These are phyloP conservation scores for Cymbopogon flexuosus DNA, from an alignment of 202 grass and related monocot genomes.

Conservation along the genomic window DNA sequence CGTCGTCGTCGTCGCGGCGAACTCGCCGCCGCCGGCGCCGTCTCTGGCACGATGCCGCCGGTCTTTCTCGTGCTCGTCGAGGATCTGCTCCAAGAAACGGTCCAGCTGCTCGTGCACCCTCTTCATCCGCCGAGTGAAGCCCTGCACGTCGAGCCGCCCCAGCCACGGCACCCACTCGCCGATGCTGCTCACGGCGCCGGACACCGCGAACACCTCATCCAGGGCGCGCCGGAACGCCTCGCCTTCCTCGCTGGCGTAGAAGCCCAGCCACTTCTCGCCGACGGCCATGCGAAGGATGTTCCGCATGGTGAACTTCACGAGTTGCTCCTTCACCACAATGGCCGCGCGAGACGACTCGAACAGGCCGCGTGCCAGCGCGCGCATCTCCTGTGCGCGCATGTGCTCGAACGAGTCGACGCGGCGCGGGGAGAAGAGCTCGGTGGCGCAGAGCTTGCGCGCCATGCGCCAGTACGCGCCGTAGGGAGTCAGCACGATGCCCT, in stretches of 20 bases:
- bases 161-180: slow-evolving; percentile 17
- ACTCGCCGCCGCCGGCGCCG: background rate
- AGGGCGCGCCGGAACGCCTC: background rate
- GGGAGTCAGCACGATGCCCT: slow-evolving; percentile 16
- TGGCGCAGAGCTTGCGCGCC: background rate
- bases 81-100: slow-evolving; percentile 35
- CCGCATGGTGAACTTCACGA: background rate
- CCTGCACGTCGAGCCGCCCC: slow-evolving; percentile 34
- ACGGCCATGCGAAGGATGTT: background rate
- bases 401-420: slow-evolving; percentile 16
- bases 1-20: background rate
- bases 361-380: background rate
- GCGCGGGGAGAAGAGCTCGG: slow-evolving; percentile 32
- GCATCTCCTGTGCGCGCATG: background rate
- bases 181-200: background rate
- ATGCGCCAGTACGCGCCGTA: background rate
- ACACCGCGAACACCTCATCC: background rate
- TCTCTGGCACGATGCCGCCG: background rate
- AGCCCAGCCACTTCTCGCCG: background rate
- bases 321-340: background rate
- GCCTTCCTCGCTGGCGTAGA: background rate
- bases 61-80: slow-evolving; percentile 39
- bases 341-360: background rate
- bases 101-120: slow-evolving; percentile 28
- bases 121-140: slow-evolving; percentile 36